Base-by-base conservation (phyloP, 768 basidiomycete genomes). In the Psilocybe sp. region DNA sequence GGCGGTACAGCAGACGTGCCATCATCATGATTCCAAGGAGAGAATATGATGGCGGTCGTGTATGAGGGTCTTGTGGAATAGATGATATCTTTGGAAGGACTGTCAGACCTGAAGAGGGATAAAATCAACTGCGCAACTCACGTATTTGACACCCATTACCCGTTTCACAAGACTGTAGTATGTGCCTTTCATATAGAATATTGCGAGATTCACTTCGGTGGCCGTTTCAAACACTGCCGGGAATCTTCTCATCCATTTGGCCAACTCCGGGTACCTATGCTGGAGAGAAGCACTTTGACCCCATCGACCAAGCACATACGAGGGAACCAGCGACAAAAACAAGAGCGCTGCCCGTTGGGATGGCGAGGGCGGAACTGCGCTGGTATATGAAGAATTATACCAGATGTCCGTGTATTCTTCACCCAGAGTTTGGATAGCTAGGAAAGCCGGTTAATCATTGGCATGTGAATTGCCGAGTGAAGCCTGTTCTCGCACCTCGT, bases 331-430 rank as follows among this genome's bases (percentile, higher is more conserved):
- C 5, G 84, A 81, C 18, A 88, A 69, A n/a, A 90, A 67, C 50
- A 91, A 73, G 10, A 90, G 72, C 2, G 75, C 73, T 13, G 74
- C 63, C 16, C 86, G 79, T 8, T 71, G 60, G 44, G 60, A 60
- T 16, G 56, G 64, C 12, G 82, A 71, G 2, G 82, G 85, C 16
- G 75, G 75, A 20, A 64, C 52, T 4, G 66, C 57, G 31, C 64
- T 49, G 15, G 62, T 69, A 23, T 64, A 67, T 2, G 71, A 61
- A 10, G 84, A 81, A 49, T 84, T 80, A 55, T 84, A 81, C 87
- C 90, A 89, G 32, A 88, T 84, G 59, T 87, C 86, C 1, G 89
- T 92, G 59, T 94, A 94, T 62, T 94, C 92, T 65, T 94, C 92
- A n/a, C 92, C 92, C 1, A 93, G 74, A 4, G 87, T 92, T 66